Evolutionary conservation across 768 basidiomycete species (phyloP), one percentile per base, ranked within the genome.

Genomic region (Floccularia luteovirens): DNA sequence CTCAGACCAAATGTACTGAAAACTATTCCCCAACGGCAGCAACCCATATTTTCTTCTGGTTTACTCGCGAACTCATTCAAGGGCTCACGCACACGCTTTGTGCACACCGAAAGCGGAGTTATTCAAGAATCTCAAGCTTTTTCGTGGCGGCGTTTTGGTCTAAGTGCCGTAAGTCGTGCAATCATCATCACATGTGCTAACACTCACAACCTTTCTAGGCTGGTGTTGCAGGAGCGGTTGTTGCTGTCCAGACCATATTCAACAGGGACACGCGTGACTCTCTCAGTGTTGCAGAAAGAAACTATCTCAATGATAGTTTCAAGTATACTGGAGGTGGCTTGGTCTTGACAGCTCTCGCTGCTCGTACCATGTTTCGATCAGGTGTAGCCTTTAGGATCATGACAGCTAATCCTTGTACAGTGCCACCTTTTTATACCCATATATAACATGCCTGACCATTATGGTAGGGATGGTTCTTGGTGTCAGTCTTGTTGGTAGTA

Each of bases 261-360:
- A 91, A 91, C 52, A 72, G 87, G 43, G 86, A 90, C 46, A 90
- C 85, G 0, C 70, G 85, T 28, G 86, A 83, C 31, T 61, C 74
- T 3, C 66, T 90, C 20, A 74, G 77, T 27, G 40, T 57, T 0
- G 66, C 69, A 0, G 88, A 91, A 58, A 77, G 69, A 42, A 74
- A 74, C 8, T 76, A 84, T 52, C 66, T 91, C 3, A 75, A 91
- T 49, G 77, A 81, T 27, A 81, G 74, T 41, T 91, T 90, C 70
- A 79, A 75, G 52, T 92, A 90, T 50, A 88, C 89, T 4, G 90
- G 83, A 8, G 83, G 72, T 34, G 90, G 90, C 1, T 75, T 93
- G 19, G 67, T 67, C 2, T 58, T 90, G 24, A 90, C 87, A 1
- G 89, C 90, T 0, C 55, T 82, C 11, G 78, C 77, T n/a, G 90